Percentiles rank a stretch among this genome's conserved stretches.
phyloP scores from a whole-genome alignment of 345 rosid genomes.

The Populus deltoides region DNA sequence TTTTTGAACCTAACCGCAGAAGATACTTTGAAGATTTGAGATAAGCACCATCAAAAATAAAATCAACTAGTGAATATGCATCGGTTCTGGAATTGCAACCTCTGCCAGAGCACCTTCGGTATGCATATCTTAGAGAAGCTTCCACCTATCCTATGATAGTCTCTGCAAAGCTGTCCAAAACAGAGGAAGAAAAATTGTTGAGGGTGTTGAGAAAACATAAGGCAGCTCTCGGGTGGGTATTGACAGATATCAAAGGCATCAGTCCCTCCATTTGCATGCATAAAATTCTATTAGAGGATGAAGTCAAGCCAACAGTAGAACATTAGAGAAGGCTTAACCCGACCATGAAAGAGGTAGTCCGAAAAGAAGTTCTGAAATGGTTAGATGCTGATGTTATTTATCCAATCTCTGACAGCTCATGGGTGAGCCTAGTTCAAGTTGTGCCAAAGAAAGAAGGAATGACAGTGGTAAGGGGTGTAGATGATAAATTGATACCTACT shows the following conservation, averaged over 20 bases:
- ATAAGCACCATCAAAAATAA: no score
- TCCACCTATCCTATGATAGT: not conserved
- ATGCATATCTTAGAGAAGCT: no score
- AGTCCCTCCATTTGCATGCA: not conserved
- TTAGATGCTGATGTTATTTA: not conserved
- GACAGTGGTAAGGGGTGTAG: not conserved
- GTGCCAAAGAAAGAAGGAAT: not conserved
- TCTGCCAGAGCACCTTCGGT: accelerated
- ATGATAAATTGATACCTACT: not conserved
- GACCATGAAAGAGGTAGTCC: not conserved
- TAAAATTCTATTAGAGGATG: not conserved
- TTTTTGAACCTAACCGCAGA: no score
- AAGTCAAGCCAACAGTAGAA: not conserved
- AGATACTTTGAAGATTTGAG: no score
- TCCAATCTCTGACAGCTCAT: not conserved
- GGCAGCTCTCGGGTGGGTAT: not conserved
- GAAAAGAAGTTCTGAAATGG: not conserved
- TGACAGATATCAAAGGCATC: not conserved
- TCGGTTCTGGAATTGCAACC: no score
- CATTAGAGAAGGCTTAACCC: not conserved
- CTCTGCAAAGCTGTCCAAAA: not conserved
- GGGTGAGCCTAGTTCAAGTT: not conserved
- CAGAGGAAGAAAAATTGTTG: not conserved
- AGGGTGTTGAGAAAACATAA: not conserved
- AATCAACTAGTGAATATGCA: no score